Conservation (phyloP, 371 early-diverging fungal species). For the Enterocytospora artemiae region DNA sequence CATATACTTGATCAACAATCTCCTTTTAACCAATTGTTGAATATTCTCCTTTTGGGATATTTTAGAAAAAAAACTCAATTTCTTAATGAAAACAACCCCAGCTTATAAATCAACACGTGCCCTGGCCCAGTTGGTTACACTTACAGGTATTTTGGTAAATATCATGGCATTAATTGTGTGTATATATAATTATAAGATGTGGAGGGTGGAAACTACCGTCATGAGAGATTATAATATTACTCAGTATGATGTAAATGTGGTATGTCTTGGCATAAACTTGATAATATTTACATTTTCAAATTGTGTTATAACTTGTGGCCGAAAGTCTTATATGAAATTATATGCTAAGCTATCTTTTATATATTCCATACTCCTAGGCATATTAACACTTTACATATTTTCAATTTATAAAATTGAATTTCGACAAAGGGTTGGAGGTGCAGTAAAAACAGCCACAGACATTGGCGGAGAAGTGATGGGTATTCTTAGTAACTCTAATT, state of each 20-base stretch:
- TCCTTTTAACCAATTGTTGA: too few relatives aligned
- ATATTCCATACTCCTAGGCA: neutral
- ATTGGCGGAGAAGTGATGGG: neutral
- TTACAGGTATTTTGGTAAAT: conserved; percentile 1
- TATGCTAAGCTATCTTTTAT: neutral
- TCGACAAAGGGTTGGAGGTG: neutral
- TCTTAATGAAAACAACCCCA: neutral
- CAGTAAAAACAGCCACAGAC: neutral
- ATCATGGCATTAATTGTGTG: neutral
- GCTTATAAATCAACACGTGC: conserved; percentile 2
- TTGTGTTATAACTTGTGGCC: conserved; percentile 7
- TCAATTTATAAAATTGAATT: conserved; percentile 7
- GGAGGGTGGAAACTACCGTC: neutral
- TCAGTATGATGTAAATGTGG: neutral
- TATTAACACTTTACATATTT: neutral
- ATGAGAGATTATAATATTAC: conserved; percentile 2
- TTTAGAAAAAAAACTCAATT: too few relatives aligned
- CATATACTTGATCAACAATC: too few relatives aligned
- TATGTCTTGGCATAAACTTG: conserved; percentile 1
- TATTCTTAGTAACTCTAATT: neutral
- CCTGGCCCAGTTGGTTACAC: conserved; percentile 4
- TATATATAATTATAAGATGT: neutral
- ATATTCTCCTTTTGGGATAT: too few relatives aligned
- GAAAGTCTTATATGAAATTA: conserved; percentile 1
- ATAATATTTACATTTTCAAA: conserved; percentile 1